Base-by-base conservation (phyloP, 2,329 filamentous ascomycete species). In the Xylaria sp. region DNA sequence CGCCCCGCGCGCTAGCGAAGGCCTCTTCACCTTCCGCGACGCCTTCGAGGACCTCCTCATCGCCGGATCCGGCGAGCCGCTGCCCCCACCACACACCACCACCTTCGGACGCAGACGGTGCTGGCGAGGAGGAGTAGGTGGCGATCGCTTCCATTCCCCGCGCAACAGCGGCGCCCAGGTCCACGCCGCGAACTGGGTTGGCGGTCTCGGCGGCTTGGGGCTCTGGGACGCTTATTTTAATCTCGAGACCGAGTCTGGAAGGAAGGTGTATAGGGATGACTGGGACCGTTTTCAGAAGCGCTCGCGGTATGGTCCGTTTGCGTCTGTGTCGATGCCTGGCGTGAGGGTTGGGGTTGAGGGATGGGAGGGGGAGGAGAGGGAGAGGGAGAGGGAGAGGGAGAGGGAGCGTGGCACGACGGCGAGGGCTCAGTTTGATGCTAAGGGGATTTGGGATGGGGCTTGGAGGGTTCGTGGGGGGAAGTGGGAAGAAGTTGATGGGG, bases 11-110 rank as follows among this genome's bases (percentile, higher is more conserved):
- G 54, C 51, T 25, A 62, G 27, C 18, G 62, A 65, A 16, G 44
- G 59, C 29, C 73, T 79, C 40, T 87, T 87, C 73, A 86, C 84
- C 9, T 89, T 87, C 71, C 80, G 84, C 37, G 86, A 88, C 71
- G 86, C 87, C 55, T 88, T 88, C 69, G 86, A 89, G 72, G 87
- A 89, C 69, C 82, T 89, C 18, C 79, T 89, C 13, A 78, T 79
- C n/a, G 81, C 82, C 21, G 82, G 81, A n/a, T 80, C 82, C 16
- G 82, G 82, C 3, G 78, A 79, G 6, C 75, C 78, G 2, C 76
- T 88, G 23, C 79, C 81, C 4, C 79, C 84, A 23, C 81, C 86
- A 25, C 70, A 72, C 13, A 75, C n/a, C n/a, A n/a, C n/a, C n/a
- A n/a, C n/a, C n/a, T n/a, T n/a, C n/a, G n/a, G n/a, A n/a, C 73